These are phyloP conservation scores for Fraxinus sp. DNA, from an alignment of 305 asterid species.

Conservation along the genomic window DNA sequence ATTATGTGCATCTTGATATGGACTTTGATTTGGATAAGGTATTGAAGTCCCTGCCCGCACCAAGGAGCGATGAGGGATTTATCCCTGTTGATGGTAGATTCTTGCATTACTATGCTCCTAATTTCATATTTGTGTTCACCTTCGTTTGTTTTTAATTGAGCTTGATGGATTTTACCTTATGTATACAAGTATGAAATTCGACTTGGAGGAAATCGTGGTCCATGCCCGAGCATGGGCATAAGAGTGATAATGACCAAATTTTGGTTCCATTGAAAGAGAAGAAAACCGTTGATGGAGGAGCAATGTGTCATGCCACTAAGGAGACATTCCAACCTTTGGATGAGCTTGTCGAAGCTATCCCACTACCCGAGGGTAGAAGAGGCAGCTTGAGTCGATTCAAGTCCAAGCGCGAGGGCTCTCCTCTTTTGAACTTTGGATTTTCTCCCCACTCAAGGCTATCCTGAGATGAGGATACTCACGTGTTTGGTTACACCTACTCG, in stretches of 20 bases:
- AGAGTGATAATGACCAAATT: too few species aligned
- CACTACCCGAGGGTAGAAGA: not conserved
- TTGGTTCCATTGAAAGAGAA: too few species aligned
- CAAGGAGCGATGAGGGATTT: too few species aligned
- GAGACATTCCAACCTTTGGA: not conserved
- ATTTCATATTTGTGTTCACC: not conserved
- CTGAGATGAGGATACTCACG: too few species aligned
- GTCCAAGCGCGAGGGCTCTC: too few species aligned
- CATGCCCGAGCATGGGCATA: too few species aligned
- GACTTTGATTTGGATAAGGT: too few species aligned
- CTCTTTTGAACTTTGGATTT: not conserved
- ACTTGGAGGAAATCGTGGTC: not conserved
- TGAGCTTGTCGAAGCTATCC: not conserved
- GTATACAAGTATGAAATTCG: not conserved
- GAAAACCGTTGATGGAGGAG: fast-evolving
- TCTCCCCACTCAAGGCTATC: not conserved
- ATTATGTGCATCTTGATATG: too few species aligned
- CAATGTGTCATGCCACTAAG: too few species aligned
- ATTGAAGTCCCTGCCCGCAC: too few species aligned
- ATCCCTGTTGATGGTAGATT: not conserved
- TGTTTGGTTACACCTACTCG: too few species aligned
- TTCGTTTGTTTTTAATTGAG: not conserved
- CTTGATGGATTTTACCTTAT: not conserved
- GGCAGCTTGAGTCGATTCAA: not conserved
- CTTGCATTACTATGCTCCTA: not conserved